Evolutionary conservation across 441 rosid genomes (phyloP).

Genomic region (Geranium incanum): DNA sequence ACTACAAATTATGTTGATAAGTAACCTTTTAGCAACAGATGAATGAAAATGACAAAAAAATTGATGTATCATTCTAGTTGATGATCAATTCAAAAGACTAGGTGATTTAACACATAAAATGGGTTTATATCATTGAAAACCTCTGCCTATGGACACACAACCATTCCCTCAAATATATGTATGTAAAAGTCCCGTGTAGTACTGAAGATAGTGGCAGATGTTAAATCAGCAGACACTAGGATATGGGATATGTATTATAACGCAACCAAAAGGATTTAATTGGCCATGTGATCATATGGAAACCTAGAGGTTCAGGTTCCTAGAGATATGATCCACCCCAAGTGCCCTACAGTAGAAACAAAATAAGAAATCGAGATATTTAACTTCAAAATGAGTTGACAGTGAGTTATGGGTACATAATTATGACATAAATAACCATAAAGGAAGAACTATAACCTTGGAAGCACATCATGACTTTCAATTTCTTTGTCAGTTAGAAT

Average conservation of each 20-base stretch:
- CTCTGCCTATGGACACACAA: neutral
- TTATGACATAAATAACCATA: slow-evolving; percentile 7
- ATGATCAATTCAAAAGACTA: neutral
- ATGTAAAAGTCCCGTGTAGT: neutral
- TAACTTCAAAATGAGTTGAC: neutral
- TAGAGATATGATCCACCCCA: slow-evolving; percentile 1
- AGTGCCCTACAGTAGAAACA: slow-evolving; percentile 1
- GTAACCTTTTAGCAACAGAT: neutral
- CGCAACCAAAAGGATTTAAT: neutral
- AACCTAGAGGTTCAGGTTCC: neutral
- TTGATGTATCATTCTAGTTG: neutral
- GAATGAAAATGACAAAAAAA: neutral
- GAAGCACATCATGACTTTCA: slow-evolving; percentile 77
- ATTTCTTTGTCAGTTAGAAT: slow-evolving; percentile 82
- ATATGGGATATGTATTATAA: neutral
- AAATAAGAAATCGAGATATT: neutral
- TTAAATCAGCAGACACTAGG: neutral
- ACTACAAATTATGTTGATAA: neutral
- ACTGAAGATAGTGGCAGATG: slow-evolving; percentile 1
- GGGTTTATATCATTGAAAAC: neutral
- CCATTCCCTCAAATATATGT: neutral
- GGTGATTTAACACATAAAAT: neutral
- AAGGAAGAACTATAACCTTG: slow-evolving; percentile 39
- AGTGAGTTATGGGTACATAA: neutral
- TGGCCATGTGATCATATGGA: slow-evolving; percentile 1